A percentile compares a stretch with the other conserved stretches of the same genome.
These are phyloP conservation scores for Coemansia asiatica DNA, from an alignment of 192 early-diverging fungal genomes.

Conservation along the genomic window DNA sequence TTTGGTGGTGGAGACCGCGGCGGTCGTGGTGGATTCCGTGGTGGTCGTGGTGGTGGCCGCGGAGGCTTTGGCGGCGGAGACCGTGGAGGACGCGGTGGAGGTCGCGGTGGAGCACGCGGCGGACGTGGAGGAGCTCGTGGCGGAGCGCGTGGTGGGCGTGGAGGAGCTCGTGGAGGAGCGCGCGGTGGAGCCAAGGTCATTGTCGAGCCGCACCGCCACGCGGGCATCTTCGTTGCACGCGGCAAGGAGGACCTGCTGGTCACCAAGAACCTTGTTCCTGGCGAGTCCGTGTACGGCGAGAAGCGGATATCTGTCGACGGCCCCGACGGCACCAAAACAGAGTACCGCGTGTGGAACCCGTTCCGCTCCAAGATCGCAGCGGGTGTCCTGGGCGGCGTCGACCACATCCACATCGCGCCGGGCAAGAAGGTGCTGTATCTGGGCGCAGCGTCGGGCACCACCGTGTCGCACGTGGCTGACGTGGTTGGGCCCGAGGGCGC, in stretches of 20 bases:
- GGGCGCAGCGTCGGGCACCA: slow-evolving; percentile 92
- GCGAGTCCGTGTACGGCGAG: slow-evolving; percentile 96
- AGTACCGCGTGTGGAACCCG: slow-evolving; percentile 99
- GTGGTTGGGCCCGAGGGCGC: slow-evolving; percentile 94
- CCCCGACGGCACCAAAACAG: slow-evolving; percentile 90
- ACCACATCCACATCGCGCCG: slow-evolving; percentile 92
- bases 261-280: slow-evolving; percentile 98
- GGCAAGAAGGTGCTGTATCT: slow-evolving; percentile 98
- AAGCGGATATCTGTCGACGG: slow-evolving; percentile 97
- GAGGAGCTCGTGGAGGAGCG: slow-evolving; percentile 74
- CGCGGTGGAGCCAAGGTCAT: slow-evolving; percentile 91
- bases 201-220: slow-evolving; percentile 96
- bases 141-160: slow-evolving; percentile 55
- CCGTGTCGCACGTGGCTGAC: slow-evolving; percentile 96
- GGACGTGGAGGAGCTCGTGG: slow-evolving; percentile 56
- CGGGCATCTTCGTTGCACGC: slow-evolving; percentile 93
- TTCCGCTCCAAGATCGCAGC: slow-evolving; percentile 99
- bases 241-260: slow-evolving; percentile 98
- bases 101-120: slow-evolving; percentile 46
- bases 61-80: slow-evolving; percentile 6
- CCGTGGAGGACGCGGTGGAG: slow-evolving; percentile 8
- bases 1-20: slow-evolving; percentile 57
- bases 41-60: slow-evolving; percentile 20
- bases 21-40: slow-evolving; percentile 30
- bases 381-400: slow-evolving; percentile 93